Evolutionary conservation across 768 basidiomycete species (phyloP), one percentile per base, ranked within the genome.

Genomic region (Hypholoma fasciculare): DNA sequence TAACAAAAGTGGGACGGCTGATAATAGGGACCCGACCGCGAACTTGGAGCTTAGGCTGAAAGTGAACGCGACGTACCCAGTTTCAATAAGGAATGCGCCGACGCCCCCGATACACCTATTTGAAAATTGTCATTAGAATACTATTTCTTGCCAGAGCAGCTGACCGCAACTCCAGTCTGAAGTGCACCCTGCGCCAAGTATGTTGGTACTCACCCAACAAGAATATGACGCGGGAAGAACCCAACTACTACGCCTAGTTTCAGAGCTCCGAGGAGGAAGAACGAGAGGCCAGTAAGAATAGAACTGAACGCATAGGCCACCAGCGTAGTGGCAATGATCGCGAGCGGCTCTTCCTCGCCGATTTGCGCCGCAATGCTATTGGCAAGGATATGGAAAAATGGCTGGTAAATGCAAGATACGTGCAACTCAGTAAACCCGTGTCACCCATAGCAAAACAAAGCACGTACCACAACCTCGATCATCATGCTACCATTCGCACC

Each of bases 401-500:
- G 96, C 90, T 94, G 54, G 17, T 30, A 17, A 57, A 43, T n/a
- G 39, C 20, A 49, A 5, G 38, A 37, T 47, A 40, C 42, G 57
- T 47, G 20, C 7, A 27, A 46, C 47, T 7, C 11, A 20, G 46
- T 39, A 53, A 36, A 27, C 19, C 20, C 8, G 48, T 44, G 17
- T 44, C 17, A 16, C 16, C 13, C 40, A 16, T 48, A 53, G 42
- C 37, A 37, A 49, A 49, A 52, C 37, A 43, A 56, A 57, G 9
- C 50, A 82, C 88, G 44, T 69, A 94, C 91, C 63, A 98, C 95
- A 11, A 96, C 93, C 74, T 98, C 96, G 60, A 99, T 98, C 94
- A 98, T 97, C 94, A 96, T 94, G 61, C 91, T 94, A 6, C 92
- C 93, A 72, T 94, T 95, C 1, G 89, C 94, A 50, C 92, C 92